Conservation (phyloP, 352 stramenopile species). For the Nothophytophthora sp. region DNA sequence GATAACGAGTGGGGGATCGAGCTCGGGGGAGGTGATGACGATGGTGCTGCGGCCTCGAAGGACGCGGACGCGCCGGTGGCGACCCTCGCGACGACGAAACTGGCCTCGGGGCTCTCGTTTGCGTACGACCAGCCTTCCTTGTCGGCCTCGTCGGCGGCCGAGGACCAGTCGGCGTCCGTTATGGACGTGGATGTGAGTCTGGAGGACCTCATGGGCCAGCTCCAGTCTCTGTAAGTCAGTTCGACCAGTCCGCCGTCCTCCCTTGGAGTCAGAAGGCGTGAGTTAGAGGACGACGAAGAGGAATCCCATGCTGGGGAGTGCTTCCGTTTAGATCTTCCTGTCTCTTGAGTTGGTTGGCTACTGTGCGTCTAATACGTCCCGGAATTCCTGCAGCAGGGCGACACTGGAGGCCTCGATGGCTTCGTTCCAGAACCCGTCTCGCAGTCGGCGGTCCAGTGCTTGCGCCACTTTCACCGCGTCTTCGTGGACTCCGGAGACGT, state of each 20-base stretch:
- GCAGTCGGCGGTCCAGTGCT: conserved; percentile 39
- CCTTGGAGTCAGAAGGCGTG: conserved; percentile 8
- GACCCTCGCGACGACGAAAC: conserved; percentile 13
- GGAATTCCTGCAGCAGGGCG: conserved; percentile 44
- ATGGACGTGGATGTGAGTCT: conserved; percentile 52
- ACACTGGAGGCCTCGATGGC: conserved; percentile 33
- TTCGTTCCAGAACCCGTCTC: conserved; percentile 41
- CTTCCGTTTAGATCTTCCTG: not conserved
- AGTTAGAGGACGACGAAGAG: conserved; percentile 18
- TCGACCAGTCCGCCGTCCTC: not conserved
- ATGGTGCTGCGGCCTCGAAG: conserved; percentile 8
- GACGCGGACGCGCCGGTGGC: not conserved
- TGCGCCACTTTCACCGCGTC: conserved; percentile 36
- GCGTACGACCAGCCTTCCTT: conserved; percentile 50
- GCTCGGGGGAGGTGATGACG: conserved; percentile 38
- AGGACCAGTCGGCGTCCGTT: conserved; percentile 27
- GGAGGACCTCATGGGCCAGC: conserved; percentile 80
- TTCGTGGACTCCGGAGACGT: conserved; percentile 19
- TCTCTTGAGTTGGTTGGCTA: conserved; percentile 11
- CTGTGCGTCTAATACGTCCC: conserved; percentile 31
- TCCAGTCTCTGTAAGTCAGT: conserved; percentile 38
- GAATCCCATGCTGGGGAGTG: conserved; percentile 3
- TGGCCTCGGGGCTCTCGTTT: conserved; percentile 62
- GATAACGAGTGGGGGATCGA: conserved; percentile 92
- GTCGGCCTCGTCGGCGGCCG: not conserved